Evolutionary conservation across 163 green algal genomes (phyloP).

Genomic region (Scenedesmus sp.): DNA sequence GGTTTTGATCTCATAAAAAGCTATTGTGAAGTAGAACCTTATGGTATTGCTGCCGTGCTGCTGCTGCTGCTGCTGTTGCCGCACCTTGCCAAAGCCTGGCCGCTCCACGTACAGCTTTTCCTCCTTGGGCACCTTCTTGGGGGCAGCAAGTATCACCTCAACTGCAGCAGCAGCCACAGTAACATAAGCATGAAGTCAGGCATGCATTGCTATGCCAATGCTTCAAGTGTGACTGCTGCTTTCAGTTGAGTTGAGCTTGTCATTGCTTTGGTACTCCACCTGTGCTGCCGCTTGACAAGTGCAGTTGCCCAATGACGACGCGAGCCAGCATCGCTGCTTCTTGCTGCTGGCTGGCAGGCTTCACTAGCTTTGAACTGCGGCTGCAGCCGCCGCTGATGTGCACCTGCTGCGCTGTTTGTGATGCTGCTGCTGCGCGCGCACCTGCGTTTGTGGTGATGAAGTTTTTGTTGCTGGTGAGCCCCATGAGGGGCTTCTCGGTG

Average conservation of each 20-base stretch:
- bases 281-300: neutral
- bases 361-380: neutral
- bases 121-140: constrained; percentile 76
- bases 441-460: constrained; percentile 87
- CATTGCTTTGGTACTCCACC: neutral
- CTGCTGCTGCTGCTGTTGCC: neutral
- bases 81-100: constrained; percentile 68
- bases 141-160: constrained; percentile 79
- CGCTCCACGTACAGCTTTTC: constrained; percentile 62
- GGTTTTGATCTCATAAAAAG: no score
- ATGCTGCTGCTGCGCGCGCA: constrained; percentile 26
- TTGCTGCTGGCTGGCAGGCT: neutral
- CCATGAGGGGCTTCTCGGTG: constrained; percentile 79
- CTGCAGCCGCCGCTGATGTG: neutral
- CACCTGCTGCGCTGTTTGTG: neutral
- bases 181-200: neutral
- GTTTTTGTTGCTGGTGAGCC: constrained; percentile 85
- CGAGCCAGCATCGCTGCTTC: neutral
- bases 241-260: no score
- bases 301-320: neutral
- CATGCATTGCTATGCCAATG: no score
- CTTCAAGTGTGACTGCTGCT: no score
- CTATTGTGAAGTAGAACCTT: no score
- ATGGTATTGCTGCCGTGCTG: no score
- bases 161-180: constrained; percentile 52